A percentile compares a stretch with the other conserved stretches of the same genome.
Conservation (phyloP, 208 protist species). For the Trypanosoma conorhini region DNA sequence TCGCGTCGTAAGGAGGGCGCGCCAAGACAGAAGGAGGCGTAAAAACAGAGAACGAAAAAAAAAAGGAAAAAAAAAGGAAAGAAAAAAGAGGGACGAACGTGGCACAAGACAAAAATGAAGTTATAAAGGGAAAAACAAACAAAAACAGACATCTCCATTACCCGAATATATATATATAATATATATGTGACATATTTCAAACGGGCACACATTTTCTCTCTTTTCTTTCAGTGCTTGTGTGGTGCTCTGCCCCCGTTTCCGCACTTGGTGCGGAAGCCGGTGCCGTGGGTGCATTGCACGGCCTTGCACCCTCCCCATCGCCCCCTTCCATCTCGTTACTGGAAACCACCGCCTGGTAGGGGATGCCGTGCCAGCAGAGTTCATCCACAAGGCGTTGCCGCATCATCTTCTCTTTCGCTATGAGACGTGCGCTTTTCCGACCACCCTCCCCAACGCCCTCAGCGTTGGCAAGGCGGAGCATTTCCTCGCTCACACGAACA, state of each 20-base stretch:
- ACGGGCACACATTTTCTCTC: too few relatives aligned
- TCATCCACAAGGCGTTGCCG: constrained; percentile 22
- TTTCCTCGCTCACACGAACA: constrained; percentile 8
- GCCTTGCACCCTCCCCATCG: neutral
- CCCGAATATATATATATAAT: neutral
- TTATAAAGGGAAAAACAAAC: neutral
- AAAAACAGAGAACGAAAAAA: neutral
- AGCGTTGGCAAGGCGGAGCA: constrained; percentile 3
- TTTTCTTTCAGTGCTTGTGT: neutral
- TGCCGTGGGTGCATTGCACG: too few relatives aligned
- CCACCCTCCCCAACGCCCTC: neutral
- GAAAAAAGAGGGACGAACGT: neutral
- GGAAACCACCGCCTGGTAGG: neutral
- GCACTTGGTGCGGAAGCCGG: too few relatives aligned
- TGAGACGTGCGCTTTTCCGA: neutral
- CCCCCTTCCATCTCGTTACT: neutral
- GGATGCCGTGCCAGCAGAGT: constrained; percentile 24
- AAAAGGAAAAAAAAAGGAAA: constrained; percentile 1
- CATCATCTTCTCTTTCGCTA: constrained; percentile 7
- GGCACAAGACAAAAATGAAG: neutral
- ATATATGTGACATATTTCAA: neutral
- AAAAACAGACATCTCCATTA: neutral
- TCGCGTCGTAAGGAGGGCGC: neutral
- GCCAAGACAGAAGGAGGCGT: neutral
- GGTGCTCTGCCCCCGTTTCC: too few relatives aligned